These are phyloP conservation scores for Rhodotorula mucilaginosa DNA, from an alignment of 1,284 basidiomycete genomes.

Conservation along the genomic window DNA sequence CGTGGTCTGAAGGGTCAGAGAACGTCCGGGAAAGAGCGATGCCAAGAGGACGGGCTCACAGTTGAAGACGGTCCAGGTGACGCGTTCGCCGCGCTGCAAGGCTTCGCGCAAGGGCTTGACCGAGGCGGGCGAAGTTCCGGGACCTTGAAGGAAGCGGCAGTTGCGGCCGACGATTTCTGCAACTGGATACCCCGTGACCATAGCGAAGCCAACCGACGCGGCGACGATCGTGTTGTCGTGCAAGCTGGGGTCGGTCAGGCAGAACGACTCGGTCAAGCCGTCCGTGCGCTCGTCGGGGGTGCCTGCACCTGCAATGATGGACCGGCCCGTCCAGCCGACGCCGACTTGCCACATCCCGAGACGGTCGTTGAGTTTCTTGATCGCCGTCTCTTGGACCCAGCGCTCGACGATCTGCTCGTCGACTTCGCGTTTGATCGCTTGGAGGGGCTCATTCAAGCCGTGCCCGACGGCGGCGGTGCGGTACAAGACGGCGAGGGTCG, in stretches of 20 bases:
- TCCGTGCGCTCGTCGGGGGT: neutral
- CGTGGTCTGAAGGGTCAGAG: neutral
- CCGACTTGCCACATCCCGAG: slow-evolving; percentile 36
- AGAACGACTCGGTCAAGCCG: slow-evolving; percentile 38
- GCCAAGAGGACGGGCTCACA: slow-evolving; percentile 1
- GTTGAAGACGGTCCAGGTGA: slow-evolving; percentile 30
- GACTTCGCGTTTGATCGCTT: slow-evolving; percentile 38
- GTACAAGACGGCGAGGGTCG: slow-evolving; percentile 19
- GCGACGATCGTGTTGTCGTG: slow-evolving; percentile 46
- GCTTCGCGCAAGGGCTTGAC: slow-evolving; percentile 18
- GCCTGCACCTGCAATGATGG: neutral
- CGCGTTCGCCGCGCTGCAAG: slow-evolving; percentile 9
- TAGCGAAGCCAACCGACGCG: slow-evolving; percentile 40
- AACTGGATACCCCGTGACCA: slow-evolving; percentile 42
- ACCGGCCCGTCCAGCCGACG: slow-evolving; percentile 11
- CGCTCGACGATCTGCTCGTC: slow-evolving; percentile 33
- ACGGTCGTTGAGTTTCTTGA: slow-evolving; percentile 36
- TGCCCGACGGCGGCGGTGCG: neutral
- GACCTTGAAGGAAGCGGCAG: slow-evolving; percentile 39
- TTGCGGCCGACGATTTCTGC: slow-evolving; percentile 43
- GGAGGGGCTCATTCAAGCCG: slow-evolving; percentile 12
- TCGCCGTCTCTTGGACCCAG: slow-evolving; percentile 39
- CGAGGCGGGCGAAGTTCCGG: slow-evolving; percentile 20
- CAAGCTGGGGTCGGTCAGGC: slow-evolving; percentile 28
- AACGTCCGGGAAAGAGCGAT: neutral